Evolutionary conservation across 2,329 filamentous ascomycete species (phyloP).

Genomic region (Paracoccidioides lutzii): DNA sequence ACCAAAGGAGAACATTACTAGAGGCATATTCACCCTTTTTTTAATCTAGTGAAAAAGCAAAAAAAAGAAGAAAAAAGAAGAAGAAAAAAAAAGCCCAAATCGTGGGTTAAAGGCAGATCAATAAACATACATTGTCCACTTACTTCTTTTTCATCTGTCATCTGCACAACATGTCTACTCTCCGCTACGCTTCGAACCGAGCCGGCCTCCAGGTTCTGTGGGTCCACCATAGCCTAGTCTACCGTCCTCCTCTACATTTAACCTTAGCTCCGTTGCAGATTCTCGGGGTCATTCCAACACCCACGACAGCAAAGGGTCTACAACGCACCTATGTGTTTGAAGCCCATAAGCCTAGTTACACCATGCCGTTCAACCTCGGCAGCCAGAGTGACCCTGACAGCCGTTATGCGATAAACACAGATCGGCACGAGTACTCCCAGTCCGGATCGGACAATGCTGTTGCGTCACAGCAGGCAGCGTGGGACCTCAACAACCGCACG

Average conservation of each 20-base stretch:
- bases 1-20: neutral
- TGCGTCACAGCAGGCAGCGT: conserved; percentile 50
- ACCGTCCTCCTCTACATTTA: neutral
- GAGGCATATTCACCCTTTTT: neutral
- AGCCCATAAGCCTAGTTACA: neutral
- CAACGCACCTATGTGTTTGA: neutral
- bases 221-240: neutral
- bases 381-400: conserved; percentile 21
- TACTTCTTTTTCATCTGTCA: neutral
- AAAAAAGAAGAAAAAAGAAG: too few species aligned
- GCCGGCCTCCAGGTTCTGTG: neutral
- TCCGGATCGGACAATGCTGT: conserved; percentile 52
- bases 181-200: neutral
- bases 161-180: neutral
- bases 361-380: neutral
- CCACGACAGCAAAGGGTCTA: neutral
- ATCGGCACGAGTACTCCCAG: conserved; percentile 54
- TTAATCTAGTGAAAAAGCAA: neutral
- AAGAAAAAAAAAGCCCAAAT: neutral
- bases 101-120: neutral
- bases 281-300: neutral
- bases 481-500: conserved; percentile 52
- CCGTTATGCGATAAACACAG: conserved; percentile 51
- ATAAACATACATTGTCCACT: neutral
- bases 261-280: neutral